Conservation (phyloP, 2,329 filamentous ascomycete species). For the Claviceps citrina region DNA sequence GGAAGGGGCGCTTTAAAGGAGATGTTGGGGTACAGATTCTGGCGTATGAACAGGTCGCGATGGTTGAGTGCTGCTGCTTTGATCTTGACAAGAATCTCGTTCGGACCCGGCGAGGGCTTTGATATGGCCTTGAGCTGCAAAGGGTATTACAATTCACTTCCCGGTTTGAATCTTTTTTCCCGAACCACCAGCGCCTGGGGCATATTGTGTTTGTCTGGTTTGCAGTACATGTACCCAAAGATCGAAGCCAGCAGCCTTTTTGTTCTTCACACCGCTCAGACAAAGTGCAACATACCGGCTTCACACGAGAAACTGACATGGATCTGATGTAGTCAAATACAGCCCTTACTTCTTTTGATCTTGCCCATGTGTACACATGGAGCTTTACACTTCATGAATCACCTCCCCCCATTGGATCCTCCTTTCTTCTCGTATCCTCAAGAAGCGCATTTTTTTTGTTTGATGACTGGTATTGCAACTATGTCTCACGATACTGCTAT, state of each 20-base stretch:
- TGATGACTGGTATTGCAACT: too few relatives aligned
- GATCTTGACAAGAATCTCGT: slow-evolving; percentile 61
- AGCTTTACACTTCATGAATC: too few relatives aligned
- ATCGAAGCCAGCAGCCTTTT: background rate
- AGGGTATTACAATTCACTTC: slow-evolving; percentile 1
- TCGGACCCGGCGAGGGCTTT: slow-evolving; percentile 32
- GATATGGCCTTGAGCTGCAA: slow-evolving; percentile 1
- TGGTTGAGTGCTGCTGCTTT: slow-evolving; percentile 78
- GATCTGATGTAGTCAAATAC: background rate
- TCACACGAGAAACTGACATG: background rate
- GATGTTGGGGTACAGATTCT: slow-evolving; percentile 76
- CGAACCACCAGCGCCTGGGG: slow-evolving; percentile 2
- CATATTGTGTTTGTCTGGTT: background rate
- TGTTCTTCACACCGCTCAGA: background rate
- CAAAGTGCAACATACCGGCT: background rate
- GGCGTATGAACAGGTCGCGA: slow-evolving; percentile 85
- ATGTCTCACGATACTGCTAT: too few relatives aligned
- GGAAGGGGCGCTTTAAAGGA: slow-evolving; percentile 66
- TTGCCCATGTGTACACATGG: background rate
- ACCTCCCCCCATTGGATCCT: too few relatives aligned
- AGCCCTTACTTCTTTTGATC: background rate
- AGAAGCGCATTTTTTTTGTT: too few relatives aligned
- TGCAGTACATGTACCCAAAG: background rate
- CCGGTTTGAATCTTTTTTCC: background rate
- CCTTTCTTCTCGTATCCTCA: too few relatives aligned